Conservation (phyloP, 1,284 basidiomycete species). For the Inonotus hispidus region DNA sequence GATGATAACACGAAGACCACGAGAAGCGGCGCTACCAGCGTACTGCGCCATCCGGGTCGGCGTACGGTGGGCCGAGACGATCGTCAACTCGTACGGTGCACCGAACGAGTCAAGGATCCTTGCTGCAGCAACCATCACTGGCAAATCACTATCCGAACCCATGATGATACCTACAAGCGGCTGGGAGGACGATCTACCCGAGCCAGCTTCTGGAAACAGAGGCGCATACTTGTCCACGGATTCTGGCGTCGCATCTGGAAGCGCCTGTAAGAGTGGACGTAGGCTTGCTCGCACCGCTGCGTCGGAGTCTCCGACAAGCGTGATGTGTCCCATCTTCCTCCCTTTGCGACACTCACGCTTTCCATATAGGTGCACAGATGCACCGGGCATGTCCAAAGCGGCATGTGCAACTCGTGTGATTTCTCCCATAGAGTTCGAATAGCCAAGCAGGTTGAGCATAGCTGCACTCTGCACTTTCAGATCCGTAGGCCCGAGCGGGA, state of each 20-base stretch:
- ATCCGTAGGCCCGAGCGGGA: slow-evolving; percentile 86
- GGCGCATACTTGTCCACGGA: slow-evolving; percentile 59
- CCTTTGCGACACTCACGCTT: slow-evolving; percentile 88
- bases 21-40: slow-evolving; percentile 67
- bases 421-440: slow-evolving; percentile 60
- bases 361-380: slow-evolving; percentile 88
- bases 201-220: slow-evolving; percentile 33
- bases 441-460: slow-evolving; percentile 95
- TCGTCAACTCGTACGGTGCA: slow-evolving; percentile 91
- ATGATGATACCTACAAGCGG: slow-evolving; percentile 95
- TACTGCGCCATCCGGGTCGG: slow-evolving; percentile 85
- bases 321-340: slow-evolving; percentile 98
- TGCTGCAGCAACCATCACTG: slow-evolving; percentile 88
- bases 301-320: slow-evolving; percentile 81
- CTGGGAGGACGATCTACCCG: slow-evolving; percentile 55
- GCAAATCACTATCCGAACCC: slow-evolving; percentile 98
- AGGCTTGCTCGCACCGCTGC: slow-evolving; percentile 68
- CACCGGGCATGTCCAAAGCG: slow-evolving; percentile 69
- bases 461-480: slow-evolving; percentile 85
- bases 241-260: slow-evolving; percentile 44
- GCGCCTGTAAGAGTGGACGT: slow-evolving; percentile 62
- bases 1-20: slow-evolving; percentile 81
- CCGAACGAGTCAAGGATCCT: slow-evolving; percentile 77
- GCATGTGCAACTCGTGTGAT: slow-evolving; percentile 49
- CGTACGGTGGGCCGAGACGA: slow-evolving; percentile 95